Conservation (phyloP, 2,329 filamentous ascomycete genomes). For the Neobulgaria alba region DNA sequence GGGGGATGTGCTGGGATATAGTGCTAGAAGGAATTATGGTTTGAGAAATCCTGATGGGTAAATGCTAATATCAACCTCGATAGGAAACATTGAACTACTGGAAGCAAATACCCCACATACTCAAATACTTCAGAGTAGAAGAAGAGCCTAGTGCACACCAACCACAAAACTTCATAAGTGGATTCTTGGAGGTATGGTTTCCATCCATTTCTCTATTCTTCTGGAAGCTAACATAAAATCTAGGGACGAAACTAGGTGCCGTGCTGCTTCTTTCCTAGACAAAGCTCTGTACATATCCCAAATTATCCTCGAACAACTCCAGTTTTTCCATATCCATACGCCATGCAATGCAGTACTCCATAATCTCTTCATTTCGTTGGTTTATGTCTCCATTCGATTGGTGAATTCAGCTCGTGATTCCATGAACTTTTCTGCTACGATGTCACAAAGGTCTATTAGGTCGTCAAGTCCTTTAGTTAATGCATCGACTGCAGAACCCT, state of each 20-base stretch:
- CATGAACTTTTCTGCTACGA: slow-evolving; percentile 85
- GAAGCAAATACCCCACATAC: slow-evolving; percentile 92
- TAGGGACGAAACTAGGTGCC: slow-evolving; percentile 28
- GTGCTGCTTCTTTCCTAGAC: slow-evolving; percentile 15
- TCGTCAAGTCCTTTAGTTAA: slow-evolving; percentile 85
- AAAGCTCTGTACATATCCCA: slow-evolving; percentile 28
- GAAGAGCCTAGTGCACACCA: slow-evolving; percentile 67
- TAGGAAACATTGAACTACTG: slow-evolving; percentile 99
- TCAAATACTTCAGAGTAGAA: slow-evolving; percentile 93
- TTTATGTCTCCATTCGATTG: slow-evolving; percentile 12
- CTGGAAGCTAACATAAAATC: slow-evolving; percentile 1
- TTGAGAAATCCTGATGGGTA: too few species aligned
- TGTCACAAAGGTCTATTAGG: slow-evolving; percentile 84
- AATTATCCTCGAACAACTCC: slow-evolving; percentile 21
- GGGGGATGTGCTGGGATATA: too few species aligned
- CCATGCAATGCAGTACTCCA: slow-evolving; percentile 22
- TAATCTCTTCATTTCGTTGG: not conserved
- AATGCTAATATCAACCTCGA: not conserved
- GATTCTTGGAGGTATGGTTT: slow-evolving; percentile 70
- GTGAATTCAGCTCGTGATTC: slow-evolving; percentile 52
- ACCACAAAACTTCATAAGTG: slow-evolving; percentile 84
- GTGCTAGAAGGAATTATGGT: too few species aligned
- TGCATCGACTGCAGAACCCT: slow-evolving; percentile 72
- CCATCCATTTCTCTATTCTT: not conserved
- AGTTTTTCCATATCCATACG: slow-evolving; percentile 18